Evolutionary conservation across 805 yeast genomes (phyloP), one percentile per base, ranked within the genome.

Genomic region (Yarrowia sp.): DNA sequence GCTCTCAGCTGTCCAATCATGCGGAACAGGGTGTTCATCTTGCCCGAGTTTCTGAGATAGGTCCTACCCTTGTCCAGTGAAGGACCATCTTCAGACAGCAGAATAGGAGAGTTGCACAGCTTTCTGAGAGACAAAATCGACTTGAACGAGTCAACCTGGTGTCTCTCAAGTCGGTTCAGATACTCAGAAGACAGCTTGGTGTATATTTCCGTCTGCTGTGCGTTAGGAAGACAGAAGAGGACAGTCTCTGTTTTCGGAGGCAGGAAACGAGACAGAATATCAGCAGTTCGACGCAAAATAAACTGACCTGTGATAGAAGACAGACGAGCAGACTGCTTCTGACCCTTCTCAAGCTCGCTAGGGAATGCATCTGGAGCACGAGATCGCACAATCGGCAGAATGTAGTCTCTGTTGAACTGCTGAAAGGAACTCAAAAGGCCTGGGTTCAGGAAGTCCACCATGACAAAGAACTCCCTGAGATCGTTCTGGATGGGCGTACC

Each of bases 401-500:
- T 83, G 68, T 70, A 92, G 5, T 77, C 77, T 65, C 80, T 66
- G 35, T 66, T 69, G 62, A 77, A 84, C 16, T 75, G 72, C 22
- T 80, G 76, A 62, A 81, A 80, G 0, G 78, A 75, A 0, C 97
- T 97, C 24, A 94, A 75, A 0, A 88, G 75, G 0, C 92, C 93
- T 0, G 97, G 97, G 68, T 90, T 91, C 12, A 90, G 76, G 70
- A 93, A 93, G 69, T 90, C 87, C 6, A 87, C 82, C 68, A 94
- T 83, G 9, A 87, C 85, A 73, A 77, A 90, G 71, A 89, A 93
- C 70, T 94, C 99, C 2, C 75, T 76, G 51, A 94, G 79, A 71
- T 94, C 97, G 73, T 94, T 94, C 70, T 94, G 99, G 33, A 94
- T 90, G 0, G 97, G 97, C 0, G 97, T 90, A 0, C 97, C 99